phyloP scores from a whole-genome alignment of 805 yeast genomes.

The Soucietia sequanensis region DNA sequence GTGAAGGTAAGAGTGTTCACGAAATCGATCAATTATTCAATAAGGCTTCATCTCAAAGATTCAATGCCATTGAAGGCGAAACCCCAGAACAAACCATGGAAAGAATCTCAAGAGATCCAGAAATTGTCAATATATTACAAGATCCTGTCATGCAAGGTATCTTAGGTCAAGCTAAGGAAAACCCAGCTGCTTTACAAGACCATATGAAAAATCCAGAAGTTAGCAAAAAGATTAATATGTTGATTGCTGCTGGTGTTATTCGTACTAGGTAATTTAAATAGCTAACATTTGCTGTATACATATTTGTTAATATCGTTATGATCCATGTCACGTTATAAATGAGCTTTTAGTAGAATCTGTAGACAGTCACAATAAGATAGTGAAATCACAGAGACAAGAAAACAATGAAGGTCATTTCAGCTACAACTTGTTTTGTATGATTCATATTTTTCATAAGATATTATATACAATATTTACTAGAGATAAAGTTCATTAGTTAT shows the following conservation, averaged over 20 bases:
- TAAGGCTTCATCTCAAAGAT: conserved; percentile 78
- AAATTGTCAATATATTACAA: conserved; percentile 80
- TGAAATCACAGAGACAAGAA: no score
- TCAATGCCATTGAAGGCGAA: conserved; percentile 81
- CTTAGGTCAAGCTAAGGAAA: conserved; percentile 86
- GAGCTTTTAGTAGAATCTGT: no score
- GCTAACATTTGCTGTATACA: no score
- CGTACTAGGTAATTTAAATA: conserved; percentile 69
- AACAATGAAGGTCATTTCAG: no score
- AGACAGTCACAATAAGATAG: no score
- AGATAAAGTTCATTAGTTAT: no score
- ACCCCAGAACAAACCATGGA: conserved; percentile 93
- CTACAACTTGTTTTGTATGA: no score
- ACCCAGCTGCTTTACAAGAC: conserved; percentile 96
- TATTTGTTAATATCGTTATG: no score
- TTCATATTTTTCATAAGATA: no score
- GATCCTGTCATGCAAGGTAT: conserved; percentile 97
- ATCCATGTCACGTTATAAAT: no score
- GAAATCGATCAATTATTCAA: conserved; percentile 83
- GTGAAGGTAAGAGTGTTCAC: conserved; percentile 51
- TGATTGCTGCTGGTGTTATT: conserved; percentile 96
- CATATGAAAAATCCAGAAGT: conserved; percentile 97
- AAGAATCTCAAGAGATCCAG: conserved; percentile 91
- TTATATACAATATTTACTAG: no score
- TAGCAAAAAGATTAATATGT: conserved; percentile 77